A percentile compares a stretch with the other conserved stretches of the same genome.
Conservation (phyloP, 805 yeast genomes). For the Priceomyces melissophilus region DNA sequence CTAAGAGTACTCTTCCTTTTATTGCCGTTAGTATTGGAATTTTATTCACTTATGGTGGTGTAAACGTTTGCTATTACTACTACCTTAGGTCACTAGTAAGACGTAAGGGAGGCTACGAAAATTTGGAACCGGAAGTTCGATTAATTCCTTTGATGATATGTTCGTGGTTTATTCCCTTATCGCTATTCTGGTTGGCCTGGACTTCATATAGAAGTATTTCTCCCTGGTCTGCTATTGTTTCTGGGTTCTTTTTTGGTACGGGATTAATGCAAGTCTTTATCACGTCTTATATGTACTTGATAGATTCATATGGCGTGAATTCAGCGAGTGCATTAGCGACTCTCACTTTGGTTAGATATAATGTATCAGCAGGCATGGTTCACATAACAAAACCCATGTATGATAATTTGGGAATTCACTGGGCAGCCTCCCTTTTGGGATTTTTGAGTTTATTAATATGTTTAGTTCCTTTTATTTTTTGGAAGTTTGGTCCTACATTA, state of each 20-base stretch:
- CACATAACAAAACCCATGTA: constrained; percentile 1
- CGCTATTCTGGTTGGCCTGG: constrained; percentile 84
- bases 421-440: constrained; percentile 2
- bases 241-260: constrained; percentile 1
- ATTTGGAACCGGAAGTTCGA: neutral
- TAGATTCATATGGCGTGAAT: constrained; percentile 4
- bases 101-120: neutral
- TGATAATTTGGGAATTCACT: constrained; percentile 1
- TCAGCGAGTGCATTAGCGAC: constrained; percentile 6
- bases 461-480: neutral
- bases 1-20: constrained; percentile 3
- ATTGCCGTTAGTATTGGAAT: constrained; percentile 1
- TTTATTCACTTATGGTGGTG: neutral
- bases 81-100: neutral
- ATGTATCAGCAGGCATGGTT: constrained; percentile 3
- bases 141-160: constrained; percentile 3
- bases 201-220: constrained; percentile 2
- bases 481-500: neutral
- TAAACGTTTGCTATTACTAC: neutral
- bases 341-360: constrained; percentile 3
- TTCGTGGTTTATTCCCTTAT: constrained; percentile 40
- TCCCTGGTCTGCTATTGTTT: constrained; percentile 4
- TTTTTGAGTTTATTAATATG: neutral
- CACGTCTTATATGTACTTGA: constrained; percentile 12
- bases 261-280: constrained; percentile 6